phyloP scores from a whole-genome alignment of 345 rosid species.

The Pugionium cornutum region DNA sequence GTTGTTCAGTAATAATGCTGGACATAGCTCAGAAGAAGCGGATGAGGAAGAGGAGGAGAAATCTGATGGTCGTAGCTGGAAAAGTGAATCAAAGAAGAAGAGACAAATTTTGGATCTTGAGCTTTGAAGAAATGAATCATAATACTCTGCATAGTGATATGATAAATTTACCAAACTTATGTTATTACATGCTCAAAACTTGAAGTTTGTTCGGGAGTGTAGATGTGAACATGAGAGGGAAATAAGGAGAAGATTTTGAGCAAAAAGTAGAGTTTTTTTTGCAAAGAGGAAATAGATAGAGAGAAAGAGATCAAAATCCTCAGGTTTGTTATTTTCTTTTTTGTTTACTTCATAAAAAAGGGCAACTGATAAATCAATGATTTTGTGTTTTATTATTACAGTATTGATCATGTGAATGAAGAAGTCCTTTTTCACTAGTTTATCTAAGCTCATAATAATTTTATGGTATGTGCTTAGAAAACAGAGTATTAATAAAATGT shows the following conservation, averaged over 20 bases:
- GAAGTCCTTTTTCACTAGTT: slow-evolving; percentile 1
- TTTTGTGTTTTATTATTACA: slow-evolving; percentile 18
- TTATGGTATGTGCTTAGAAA: background rate
- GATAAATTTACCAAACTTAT: slow-evolving; percentile 21
- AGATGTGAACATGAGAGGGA: slow-evolving; percentile 39
- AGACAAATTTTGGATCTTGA: slow-evolving; percentile 36
- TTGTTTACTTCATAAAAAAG: slow-evolving; percentile 13
- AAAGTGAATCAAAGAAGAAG: slow-evolving; percentile 25
- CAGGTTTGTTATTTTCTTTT: slow-evolving; percentile 16
- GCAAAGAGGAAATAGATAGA: slow-evolving; percentile 23
- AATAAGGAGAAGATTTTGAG: slow-evolving; percentile 32
- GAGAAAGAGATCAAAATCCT: slow-evolving; percentile 32
- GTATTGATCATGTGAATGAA: background rate
- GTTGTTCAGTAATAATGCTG: slow-evolving; percentile 45
- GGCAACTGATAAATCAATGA: slow-evolving; percentile 12
- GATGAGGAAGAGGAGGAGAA: slow-evolving; percentile 54
- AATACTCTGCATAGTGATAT: slow-evolving; percentile 25
- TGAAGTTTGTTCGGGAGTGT: slow-evolving; percentile 30
- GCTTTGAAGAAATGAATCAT: slow-evolving; percentile 23
- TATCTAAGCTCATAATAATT: background rate
- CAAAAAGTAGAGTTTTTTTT: background rate
- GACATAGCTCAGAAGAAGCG: slow-evolving; percentile 44
- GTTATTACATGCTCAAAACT: slow-evolving; percentile 26
- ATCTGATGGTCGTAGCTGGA: slow-evolving; percentile 61
- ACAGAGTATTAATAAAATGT: slow-evolving; percentile 9